Conservation (phyloP, 73 alveolate species). For the Paramecium tetraurelia region DNA sequence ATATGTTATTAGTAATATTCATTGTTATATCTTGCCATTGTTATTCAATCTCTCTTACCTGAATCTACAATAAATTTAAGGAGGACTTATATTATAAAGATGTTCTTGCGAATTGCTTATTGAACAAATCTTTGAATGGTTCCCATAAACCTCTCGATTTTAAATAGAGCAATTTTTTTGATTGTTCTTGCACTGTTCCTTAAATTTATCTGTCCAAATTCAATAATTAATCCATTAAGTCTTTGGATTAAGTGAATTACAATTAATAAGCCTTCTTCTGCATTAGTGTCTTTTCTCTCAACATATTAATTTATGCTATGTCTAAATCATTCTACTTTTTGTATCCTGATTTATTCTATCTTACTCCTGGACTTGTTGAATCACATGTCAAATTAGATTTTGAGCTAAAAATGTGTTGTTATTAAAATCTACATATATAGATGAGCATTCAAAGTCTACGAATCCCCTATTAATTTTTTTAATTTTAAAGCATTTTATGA, state of each 20-base stretch:
- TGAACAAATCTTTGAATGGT: neutral
- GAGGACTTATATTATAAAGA: neutral
- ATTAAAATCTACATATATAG: neutral
- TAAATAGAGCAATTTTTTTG: neutral
- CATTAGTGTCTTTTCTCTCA: neutral
- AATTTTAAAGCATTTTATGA: slow-evolving; percentile 32
- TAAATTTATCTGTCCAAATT: neutral
- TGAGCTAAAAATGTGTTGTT: neutral
- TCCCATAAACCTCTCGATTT: slow-evolving; percentile 16
- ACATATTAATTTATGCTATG: neutral
- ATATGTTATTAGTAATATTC: neutral
- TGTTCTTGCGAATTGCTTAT: neutral
- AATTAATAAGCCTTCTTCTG: neutral
- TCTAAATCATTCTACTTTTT: neutral
- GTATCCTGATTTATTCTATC: neutral
- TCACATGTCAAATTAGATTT: neutral
- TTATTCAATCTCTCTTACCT: neutral
- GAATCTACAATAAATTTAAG: neutral
- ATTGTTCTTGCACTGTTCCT: neutral
- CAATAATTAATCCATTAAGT: neutral
- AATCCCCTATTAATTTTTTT: slow-evolving; percentile 24
- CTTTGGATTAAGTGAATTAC: neutral
- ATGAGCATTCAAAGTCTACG: neutral
- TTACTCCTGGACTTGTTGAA: neutral
- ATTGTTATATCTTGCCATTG: neutral